phyloP scores from a whole-genome alignment of 2,329 filamentous ascomycete species.

The Claviceps spartinae region DNA sequence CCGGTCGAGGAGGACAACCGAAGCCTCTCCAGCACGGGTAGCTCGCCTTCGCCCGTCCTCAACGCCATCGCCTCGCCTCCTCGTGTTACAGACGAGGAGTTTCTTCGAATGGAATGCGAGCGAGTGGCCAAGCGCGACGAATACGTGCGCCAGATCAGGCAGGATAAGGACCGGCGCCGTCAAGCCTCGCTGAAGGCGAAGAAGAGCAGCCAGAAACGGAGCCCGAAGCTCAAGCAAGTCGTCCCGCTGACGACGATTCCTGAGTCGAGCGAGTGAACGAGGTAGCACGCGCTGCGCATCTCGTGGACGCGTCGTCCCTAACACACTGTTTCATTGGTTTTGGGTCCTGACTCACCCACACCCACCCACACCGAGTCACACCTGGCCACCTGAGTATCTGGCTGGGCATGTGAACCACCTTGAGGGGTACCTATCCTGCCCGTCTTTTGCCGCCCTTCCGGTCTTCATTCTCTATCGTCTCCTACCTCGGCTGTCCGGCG shows the following conservation, averaged over 20 bases:
- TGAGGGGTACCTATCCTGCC: too few species aligned
- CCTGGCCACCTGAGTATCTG: too few species aligned
- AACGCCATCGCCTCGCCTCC: conserved; percentile 18
- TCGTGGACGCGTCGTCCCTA: not conserved
- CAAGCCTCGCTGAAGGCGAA: conserved; percentile 19
- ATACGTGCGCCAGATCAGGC: conserved; percentile 33
- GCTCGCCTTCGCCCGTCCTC: conserved; percentile 21
- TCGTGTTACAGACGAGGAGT: conserved; percentile 31
- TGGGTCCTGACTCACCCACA: not conserved
- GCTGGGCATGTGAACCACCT: too few species aligned
- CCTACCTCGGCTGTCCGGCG: too few species aligned
- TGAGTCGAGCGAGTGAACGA: conserved; percentile 23
- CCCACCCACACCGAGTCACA: not conserved
- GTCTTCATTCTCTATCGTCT: too few species aligned
- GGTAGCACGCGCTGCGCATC: not conserved
- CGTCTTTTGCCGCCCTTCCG: too few species aligned
- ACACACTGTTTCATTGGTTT: conserved; percentile 2
- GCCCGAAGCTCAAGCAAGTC: conserved; percentile 31
- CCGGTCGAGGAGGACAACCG: conserved; percentile 36
- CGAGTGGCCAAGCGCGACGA: conserved; percentile 38
- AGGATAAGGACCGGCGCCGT: conserved; percentile 42
- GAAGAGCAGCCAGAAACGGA: conserved; percentile 35
- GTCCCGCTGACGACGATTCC: conserved; percentile 39
- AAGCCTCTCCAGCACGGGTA: conserved; percentile 33
- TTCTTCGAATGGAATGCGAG: conserved; percentile 37